Evolutionary conservation across 2,329 filamentous ascomycete species (phyloP).

Genomic region (Monilinia fructigena): DNA sequence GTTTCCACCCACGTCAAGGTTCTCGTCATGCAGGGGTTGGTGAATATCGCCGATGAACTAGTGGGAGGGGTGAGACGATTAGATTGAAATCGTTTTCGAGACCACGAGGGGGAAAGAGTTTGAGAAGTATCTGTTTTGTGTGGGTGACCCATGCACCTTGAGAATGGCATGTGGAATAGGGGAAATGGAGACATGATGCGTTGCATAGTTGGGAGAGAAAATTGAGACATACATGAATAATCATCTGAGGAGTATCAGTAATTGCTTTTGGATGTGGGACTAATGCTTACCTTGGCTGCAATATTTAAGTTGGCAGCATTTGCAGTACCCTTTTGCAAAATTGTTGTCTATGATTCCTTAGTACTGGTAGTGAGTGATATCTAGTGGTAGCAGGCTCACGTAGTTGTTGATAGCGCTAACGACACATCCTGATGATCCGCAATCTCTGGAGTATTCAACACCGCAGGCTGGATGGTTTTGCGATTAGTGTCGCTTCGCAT

Average conservation of each 20-base stretch:
- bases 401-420: conserved; percentile 46
- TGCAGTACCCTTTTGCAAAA: conserved; percentile 39
- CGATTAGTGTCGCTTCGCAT: background rate
- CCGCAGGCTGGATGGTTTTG: conserved; percentile 44
- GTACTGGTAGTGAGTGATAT: background rate
- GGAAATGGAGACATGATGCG: conserved; percentile 8
- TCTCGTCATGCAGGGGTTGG: conserved; percentile 66
- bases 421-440: conserved; percentile 58
- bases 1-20: conserved; percentile 66
- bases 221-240: conserved; percentile 40
- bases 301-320: conserved; percentile 51
- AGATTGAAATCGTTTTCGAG: background rate
- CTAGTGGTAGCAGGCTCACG: conserved; percentile 23
- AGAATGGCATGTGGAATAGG: conserved; percentile 13
- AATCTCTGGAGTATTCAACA: conserved; percentile 60
- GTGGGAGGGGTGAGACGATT: conserved; percentile 42
- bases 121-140: conserved; percentile 22
- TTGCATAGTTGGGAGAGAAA: conserved; percentile 16
- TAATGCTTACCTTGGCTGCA: conserved; percentile 52
- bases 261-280: background rate
- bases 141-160: conserved; percentile 21
- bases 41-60: conserved; percentile 58
- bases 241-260: conserved; percentile 30
- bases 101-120: conserved; percentile 29
- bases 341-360: conserved; percentile 28